A percentile compares a stretch with the other conserved stretches of the same genome.
These are phyloP conservation scores for Kwoniella bestiolae DNA, from an alignment of 768 basidiomycete species.

Conservation along the genomic window DNA sequence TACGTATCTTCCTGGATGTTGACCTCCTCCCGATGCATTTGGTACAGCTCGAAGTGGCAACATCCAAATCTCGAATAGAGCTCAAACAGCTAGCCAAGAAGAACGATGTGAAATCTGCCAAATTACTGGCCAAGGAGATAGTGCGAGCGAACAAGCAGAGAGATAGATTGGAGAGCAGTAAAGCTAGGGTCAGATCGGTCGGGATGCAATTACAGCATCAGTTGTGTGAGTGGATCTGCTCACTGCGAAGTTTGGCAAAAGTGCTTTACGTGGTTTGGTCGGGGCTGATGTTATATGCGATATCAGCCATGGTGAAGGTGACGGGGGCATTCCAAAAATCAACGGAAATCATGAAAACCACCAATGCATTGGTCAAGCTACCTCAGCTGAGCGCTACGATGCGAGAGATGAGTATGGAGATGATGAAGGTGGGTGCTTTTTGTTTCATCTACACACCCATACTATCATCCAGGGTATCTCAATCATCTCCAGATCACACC, in stretches of 20 bases:
- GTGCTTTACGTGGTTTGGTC: not conserved
- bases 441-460: no score
- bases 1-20: not conserved
- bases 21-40: no score
- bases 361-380: conserved; percentile 86
- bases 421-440: conserved; percentile 85
- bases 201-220: conserved; percentile 87
- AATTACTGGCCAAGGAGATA: conserved; percentile 90
- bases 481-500: no score
- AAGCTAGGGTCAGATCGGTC: conserved; percentile 89
- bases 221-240: conserved; percentile 67
- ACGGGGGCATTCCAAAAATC: conserved; percentile 98
- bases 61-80: conserved; percentile 73
- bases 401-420: conserved; percentile 99
- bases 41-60: conserved; percentile 76
- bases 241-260: not conserved
- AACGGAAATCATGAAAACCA: conserved; percentile 97
- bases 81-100: conserved; percentile 89
- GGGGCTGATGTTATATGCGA: not conserved
- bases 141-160: conserved; percentile 94
- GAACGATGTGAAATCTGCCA: conserved; percentile 89
- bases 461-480: no score
- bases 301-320: conserved; percentile 88
- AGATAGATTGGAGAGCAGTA: conserved; percentile 85
- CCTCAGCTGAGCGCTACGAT: conserved; percentile 91